Conservation (phyloP, 179 eudicot species). For the Spergularia azorica region DNA sequence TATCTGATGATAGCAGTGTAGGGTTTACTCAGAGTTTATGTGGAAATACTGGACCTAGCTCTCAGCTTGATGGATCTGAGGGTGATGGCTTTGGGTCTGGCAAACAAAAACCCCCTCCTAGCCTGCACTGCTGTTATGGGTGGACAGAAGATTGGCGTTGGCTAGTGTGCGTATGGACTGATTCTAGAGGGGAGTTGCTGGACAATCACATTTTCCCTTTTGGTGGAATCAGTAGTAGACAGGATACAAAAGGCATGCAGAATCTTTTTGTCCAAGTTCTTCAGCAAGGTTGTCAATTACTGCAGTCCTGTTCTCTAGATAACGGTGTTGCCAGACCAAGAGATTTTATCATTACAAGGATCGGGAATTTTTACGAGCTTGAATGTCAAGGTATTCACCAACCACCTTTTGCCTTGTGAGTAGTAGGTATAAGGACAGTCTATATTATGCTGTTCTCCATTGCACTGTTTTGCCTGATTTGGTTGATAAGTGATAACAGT, state of each 20-base stretch:
- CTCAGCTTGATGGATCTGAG: conserved; percentile 72
- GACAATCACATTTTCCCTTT: conserved; percentile 91
- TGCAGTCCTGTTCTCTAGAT: conserved; percentile 81
- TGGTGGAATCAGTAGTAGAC: conserved; percentile 97
- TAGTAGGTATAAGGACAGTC: not conserved
- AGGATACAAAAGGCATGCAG: conserved; percentile 97
- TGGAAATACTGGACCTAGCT: conserved; percentile 58
- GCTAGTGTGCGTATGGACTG: conserved; percentile 97
- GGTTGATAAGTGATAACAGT: not conserved
- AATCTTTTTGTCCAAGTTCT: conserved; percentile 91
- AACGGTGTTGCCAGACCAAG: conserved; percentile 59
- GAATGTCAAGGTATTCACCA: conserved; percentile 81
- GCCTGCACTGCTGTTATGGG: conserved; percentile 96
- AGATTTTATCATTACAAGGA: conserved; percentile 89
- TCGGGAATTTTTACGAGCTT: conserved; percentile 91
- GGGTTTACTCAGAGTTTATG: conserved; percentile 46
- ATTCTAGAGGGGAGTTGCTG: conserved; percentile 94
- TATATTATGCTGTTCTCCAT: not conserved
- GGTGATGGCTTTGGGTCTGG: conserved; percentile 59
- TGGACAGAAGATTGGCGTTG: conserved; percentile 99
- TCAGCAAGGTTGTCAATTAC: conserved; percentile 93
- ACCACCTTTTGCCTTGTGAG: not conserved
- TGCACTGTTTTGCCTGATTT: not conserved
- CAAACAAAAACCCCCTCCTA: conserved; percentile 62
- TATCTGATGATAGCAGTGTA: conserved; percentile 68